Evolutionary conservation across 345 rosid species (phyloP).

Genomic region (Reutealis trisperma): DNA sequence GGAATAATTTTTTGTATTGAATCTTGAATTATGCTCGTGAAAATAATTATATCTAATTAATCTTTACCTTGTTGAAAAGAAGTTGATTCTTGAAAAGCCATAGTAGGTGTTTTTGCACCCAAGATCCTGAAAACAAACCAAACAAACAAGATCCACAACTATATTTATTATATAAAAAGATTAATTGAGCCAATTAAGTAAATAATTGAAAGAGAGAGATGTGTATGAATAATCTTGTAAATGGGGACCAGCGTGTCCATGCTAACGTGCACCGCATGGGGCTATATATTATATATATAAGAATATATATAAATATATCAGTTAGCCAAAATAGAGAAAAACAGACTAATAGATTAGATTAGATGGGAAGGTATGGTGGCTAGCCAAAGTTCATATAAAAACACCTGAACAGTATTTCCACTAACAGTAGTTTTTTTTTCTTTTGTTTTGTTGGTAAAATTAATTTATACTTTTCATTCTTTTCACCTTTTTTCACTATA

Average conservation of each 20-base stretch:
- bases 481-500: slow-evolving; percentile 38
- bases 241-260: slow-evolving; percentile 75
- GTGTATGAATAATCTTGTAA: slow-evolving; percentile 15
- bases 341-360: slow-evolving; percentile 29
- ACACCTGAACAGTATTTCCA: slow-evolving; percentile 52
- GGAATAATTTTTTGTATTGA: not conserved
- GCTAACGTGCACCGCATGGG: slow-evolving; percentile 78
- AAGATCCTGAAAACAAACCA: slow-evolving; percentile 32
- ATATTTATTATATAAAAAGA: slow-evolving; percentile 7
- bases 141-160: slow-evolving; percentile 35
- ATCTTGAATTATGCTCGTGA: not conserved
- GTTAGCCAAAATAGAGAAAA: slow-evolving; percentile 32
- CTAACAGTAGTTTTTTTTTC: slow-evolving; percentile 32
- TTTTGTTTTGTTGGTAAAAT: slow-evolving; percentile 31
- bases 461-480: slow-evolving; percentile 27
- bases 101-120: slow-evolving; percentile 37
- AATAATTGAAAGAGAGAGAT: slow-evolving; percentile 27
- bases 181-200: slow-evolving; percentile 12
- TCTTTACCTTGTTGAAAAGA: slow-evolving; percentile 50
- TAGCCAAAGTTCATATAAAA: slow-evolving; percentile 54
- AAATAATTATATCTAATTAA: not conserved
- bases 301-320: slow-evolving; percentile 27
- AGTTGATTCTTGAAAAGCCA: slow-evolving; percentile 29
- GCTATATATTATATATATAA: slow-evolving; percentile 3
- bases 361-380: slow-evolving; percentile 56